Base-by-base conservation (phyloP, 192 early-diverging fungal genomes). In the Coemansia sp. region DNA sequence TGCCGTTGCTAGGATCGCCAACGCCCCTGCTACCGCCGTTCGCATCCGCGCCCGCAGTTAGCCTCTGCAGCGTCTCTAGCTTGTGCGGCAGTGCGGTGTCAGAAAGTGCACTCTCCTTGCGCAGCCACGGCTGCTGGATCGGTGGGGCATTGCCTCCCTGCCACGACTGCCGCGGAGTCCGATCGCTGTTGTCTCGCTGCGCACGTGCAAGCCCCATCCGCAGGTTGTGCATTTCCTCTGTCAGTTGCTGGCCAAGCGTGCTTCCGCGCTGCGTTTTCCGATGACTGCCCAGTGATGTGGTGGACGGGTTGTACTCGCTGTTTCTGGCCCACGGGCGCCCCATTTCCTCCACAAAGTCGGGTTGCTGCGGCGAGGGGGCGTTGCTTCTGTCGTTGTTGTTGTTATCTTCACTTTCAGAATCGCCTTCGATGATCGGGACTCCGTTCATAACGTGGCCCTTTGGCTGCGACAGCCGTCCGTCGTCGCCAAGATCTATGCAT, bases 201-300 rank as follows among this genome's bases (percentile, higher is more conserved):
- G 66, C 63, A 19, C 69, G 78, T 25, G 78, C 72, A 25, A 80
- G 64, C 11, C 54, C 61, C 45, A 69, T 69, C 9, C 78, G 72
- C 9, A 80, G 40, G 29, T 55, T 33, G 41, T 80, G 72, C 34
- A 80, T 68, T 60, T 80, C 78, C 25, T 80, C 78, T 4, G 78
- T 74, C 29, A 80, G 78, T 66, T 80, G 67, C 69, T 80, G 78
- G n/a, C 78, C 78, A 19, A 80, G 63, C 34, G 72, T 72, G 56
- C 78, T 80, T 41, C 78, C 78, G 42, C 78, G 78, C 55, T 67
- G 52, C 4, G 69, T 61, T 20, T 59, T 66, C 54, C 59, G 57
- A 36, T 54, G 43, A 45, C 69, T 69, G 43, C 52, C 61, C 19
- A 74, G 55, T 9, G 78, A 80, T 15, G 63, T 33, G 10, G 69